Evolutionary conservation across 2,329 filamentous ascomycete species (phyloP).

Genomic region (Mollisiaceae sp.): DNA sequence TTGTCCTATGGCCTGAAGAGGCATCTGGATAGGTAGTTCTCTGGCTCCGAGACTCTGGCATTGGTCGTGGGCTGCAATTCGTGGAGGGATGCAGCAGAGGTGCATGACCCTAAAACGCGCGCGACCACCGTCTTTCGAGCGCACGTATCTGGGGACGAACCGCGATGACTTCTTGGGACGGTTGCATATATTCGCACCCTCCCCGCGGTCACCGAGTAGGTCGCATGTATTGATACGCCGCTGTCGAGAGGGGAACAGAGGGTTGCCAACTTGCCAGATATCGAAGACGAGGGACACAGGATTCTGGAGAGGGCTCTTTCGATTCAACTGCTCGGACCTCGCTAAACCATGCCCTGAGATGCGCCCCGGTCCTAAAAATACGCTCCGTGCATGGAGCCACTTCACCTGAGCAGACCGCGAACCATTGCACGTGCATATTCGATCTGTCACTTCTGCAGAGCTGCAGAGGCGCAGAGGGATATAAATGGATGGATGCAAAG

Average conservation of each 20-base stretch:
- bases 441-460: conserved; percentile 24
- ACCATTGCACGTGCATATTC: conserved; percentile 8
- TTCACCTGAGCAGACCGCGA: neutral
- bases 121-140: neutral
- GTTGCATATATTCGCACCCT: conserved; percentile 23
- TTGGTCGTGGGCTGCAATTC: conserved; percentile 26
- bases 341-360: neutral
- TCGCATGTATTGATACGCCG: conserved; percentile 13
- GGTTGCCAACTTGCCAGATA: neutral
- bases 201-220: conserved; percentile 24
- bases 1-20: conserved; percentile 31
- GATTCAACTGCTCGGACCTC: neutral
- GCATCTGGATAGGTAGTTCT: conserved; percentile 12
- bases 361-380: conserved; percentile 1
- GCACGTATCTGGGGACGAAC: neutral
- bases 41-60: conserved; percentile 17
- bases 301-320: neutral
- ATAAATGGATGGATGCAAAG: neutral
- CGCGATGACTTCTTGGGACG: conserved; percentile 16
- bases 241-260: conserved; percentile 10
- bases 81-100: conserved; percentile 29
- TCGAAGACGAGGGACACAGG: neutral
- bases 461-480: neutral
- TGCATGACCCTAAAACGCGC: conserved; percentile 24
- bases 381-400: conserved; percentile 1